Conservation (phyloP, 108 stramenopile species). For the Fragilariopsis cylindrus region DNA sequence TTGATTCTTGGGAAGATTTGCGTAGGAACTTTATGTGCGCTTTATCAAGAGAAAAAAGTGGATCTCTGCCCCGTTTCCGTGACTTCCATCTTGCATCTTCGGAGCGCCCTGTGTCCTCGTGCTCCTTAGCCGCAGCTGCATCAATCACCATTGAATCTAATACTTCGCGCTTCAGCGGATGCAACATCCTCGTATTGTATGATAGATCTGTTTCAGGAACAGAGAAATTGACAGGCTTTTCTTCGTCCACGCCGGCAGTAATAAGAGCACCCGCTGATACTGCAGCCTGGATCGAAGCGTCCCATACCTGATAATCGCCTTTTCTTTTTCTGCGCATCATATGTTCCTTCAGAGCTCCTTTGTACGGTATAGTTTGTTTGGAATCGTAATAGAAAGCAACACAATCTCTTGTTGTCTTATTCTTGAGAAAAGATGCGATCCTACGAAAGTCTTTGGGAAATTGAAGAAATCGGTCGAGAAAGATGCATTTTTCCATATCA, state of each 20-base stretch:
- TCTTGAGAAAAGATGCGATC: conserved; percentile 89
- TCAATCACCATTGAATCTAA: conserved; percentile 57
- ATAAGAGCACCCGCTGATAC: conserved; percentile 72
- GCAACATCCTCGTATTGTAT: conserved; percentile 55
- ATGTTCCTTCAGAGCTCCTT: conserved; percentile 83
- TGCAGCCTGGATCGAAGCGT: conserved; percentile 80
- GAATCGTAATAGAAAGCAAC: conserved; percentile 94
- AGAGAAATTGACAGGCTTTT: conserved; percentile 67
- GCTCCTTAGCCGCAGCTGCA: conserved; percentile 22
- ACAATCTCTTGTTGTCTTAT: conserved; percentile 91
- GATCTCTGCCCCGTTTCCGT: conserved; percentile 28
- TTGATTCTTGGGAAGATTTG: conserved; percentile 43
- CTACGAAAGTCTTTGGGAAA: conserved; percentile 96
- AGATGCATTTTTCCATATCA: conserved; percentile 98
- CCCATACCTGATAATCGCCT: conserved; percentile 72
- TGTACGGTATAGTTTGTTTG: conserved; percentile 85
- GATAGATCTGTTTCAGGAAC: conserved; percentile 66
- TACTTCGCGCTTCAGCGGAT: conserved; percentile 70
- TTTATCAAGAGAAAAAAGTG: conserved; percentile 60
- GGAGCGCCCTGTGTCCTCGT: conserved; percentile 33
- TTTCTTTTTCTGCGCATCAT: conserved; percentile 75
- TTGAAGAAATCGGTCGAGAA: conserved; percentile 94
- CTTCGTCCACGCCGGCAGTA: conserved; percentile 57
- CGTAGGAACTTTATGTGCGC: conserved; percentile 52
- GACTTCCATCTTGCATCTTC: conserved; percentile 38